Evolutionary conservation across 345 rosid genomes (phyloP), one percentile per base, ranked within the genome.

Genomic region (Kandelia obovata): DNA sequence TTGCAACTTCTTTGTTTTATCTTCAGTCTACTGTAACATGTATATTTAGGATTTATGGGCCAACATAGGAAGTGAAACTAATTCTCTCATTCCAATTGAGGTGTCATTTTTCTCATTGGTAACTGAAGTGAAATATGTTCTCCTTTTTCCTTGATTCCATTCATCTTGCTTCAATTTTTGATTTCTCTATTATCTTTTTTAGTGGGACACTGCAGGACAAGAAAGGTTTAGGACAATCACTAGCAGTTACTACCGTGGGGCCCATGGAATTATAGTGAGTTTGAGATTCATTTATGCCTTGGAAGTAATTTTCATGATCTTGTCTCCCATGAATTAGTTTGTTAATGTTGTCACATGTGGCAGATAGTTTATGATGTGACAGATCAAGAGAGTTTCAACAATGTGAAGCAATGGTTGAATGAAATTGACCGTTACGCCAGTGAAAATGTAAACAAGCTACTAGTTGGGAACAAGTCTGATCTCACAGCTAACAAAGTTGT

Each of bases 161-260:
- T 28, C 39, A 16, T 49, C 52, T 2, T 63, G 26, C 25, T 62
- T 59, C 30, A 5, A 5, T 49, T 37, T 21, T 39, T 62, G 1
- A 53, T 43, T 61, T 15, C 15, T 35, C n/a, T 21, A 2, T 58
- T 19, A 26, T 28, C 13, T 39, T 28, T 32, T 55, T 23, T 55
- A 92, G 98, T 92, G 98, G 98, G 98, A 92, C 79, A 90, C 98
- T 62, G 97, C 98, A 71, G 98, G 98, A 39, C 97, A 92, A 83
- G 98, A 92, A 77, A 83, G 97, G 28, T 92, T 90, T 75, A 87
- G 98, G 83, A 92, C 98, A 28, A 92, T 90, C 72, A 90, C 98
- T 43, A 92, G 98, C 78, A 92, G 98, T 78, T 92, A 90, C 85
- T 92, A 92, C 71, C 96, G 96, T 56, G 97, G 98, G 75, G 97